Conservation (phyloP, 2,329 filamentous ascomycete species). For the Aureobasidium sp. region DNA sequence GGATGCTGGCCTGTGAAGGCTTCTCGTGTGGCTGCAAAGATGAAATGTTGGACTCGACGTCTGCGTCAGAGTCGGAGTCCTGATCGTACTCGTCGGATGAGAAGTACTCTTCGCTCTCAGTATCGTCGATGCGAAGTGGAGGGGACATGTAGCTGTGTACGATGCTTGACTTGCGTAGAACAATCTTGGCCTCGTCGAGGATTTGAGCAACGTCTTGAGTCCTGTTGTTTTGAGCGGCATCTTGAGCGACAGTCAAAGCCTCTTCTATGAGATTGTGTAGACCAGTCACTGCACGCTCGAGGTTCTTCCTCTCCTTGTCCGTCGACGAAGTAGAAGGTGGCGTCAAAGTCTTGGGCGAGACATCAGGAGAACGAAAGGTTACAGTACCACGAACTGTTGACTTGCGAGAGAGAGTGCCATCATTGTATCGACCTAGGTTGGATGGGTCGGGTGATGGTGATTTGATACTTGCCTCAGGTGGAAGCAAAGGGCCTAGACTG, state of each 20-base stretch:
- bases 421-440: slow-evolving; percentile 4
- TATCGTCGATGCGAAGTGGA: slow-evolving; percentile 13
- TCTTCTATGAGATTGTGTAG: slow-evolving; percentile 36
- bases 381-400: neutral
- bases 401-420: slow-evolving; percentile 9
- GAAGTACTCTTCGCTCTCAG: slow-evolving; percentile 12
- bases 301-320: slow-evolving; percentile 3
- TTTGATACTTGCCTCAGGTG: neutral
- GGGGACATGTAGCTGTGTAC: slow-evolving; percentile 13
- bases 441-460: neutral
- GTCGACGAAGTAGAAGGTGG: slow-evolving; percentile 13
- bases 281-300: slow-evolving; percentile 27
- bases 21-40: neutral
- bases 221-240: slow-evolving; percentile 24
- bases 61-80: slow-evolving; percentile 13
- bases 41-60: slow-evolving; percentile 6
- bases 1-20: slow-evolving; percentile 4
- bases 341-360: slow-evolving; percentile 12
- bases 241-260: slow-evolving; percentile 29
- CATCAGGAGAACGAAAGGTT: slow-evolving; percentile 6
- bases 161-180: slow-evolving; percentile 25
- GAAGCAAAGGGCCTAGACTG: neutral
- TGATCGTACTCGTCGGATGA: slow-evolving; percentile 11
- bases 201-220: slow-evolving; percentile 32
- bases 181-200: slow-evolving; percentile 31